Percentiles rank a stretch among this genome's conserved stretches.
These are phyloP conservation scores for Colletotrichum australisinense DNA, from an alignment of 2,329 filamentous ascomycete genomes.

Conservation along the genomic window DNA sequence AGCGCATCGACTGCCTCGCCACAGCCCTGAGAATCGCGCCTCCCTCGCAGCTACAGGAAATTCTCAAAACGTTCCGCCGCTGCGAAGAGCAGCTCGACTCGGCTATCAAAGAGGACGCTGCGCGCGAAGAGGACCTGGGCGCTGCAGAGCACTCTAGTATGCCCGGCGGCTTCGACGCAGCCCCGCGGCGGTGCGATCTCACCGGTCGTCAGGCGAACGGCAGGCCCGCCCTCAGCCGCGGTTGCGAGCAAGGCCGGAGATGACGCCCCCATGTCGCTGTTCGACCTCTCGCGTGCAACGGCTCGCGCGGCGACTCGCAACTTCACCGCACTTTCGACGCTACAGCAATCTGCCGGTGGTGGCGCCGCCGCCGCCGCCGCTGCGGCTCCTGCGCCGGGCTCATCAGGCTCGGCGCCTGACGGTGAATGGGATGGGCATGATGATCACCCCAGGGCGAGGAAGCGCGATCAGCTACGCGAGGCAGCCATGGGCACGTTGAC, in stretches of 20 bases:
- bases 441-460: constrained; percentile 63
- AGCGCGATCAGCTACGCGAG: constrained; percentile 77
- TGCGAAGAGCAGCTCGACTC: constrained; percentile 82
- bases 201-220: constrained; percentile 40
- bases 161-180: constrained; percentile 63
- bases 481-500: constrained; percentile 75
- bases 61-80: constrained; percentile 78
- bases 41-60: constrained; percentile 75
- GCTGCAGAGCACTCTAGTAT: constrained; percentile 65
- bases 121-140: constrained; percentile 78
- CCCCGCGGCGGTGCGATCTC: constrained; percentile 46
- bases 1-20: constrained; percentile 83
- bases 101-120: constrained; percentile 73
- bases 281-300: constrained; percentile 72
- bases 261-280: constrained; percentile 73
- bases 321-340: constrained; percentile 64
- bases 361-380: background rate
- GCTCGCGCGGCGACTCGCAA: constrained; percentile 70
- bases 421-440: constrained; percentile 35
- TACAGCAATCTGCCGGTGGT: constrained; percentile 56
- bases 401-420: constrained; percentile 20
- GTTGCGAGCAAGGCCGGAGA: constrained; percentile 59
- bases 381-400: background rate
- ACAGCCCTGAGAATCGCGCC: constrained; percentile 82
- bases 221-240: constrained; percentile 47